Evolutionary conservation across 345 rosid species (phyloP), one percentile per base, ranked within the genome.

Genomic region (Citrus reticulata): DNA sequence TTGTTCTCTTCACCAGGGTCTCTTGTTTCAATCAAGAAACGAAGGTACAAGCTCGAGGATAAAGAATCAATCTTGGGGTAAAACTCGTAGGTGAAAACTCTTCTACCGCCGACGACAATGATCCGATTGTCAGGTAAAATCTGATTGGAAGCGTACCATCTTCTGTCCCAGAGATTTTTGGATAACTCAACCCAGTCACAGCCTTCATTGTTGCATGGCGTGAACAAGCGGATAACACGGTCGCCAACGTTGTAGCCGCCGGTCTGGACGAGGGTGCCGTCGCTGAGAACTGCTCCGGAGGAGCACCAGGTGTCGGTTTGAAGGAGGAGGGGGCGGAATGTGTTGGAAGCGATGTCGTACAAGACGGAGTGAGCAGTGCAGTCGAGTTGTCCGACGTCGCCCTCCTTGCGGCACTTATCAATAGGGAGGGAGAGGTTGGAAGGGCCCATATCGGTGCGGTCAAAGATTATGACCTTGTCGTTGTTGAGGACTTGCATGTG

Each of bases 111-210:
- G 77, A 93, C 80, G 60, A 95, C 76, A 25, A 91, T 87, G 46
- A 93, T 79, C 64, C 97, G 78, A 17, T 96, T 96, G 73, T 95
- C 97, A 9, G 97, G 97, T 3, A 95, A 83, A 46, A 90, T 83
- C 82, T 93, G 95, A 60, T 95, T 95, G 10, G 94, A 80, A 22
- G 97, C 85, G 65, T 95, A 95, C 98, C 98, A 93, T 58, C 98
- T 85, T 17, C 97, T 83, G 63, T 84, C 85, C 77, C 60, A 39
- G 55, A 75, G 92, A 62, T 7, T 72, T 70, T 83, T 67, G 29
- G 55, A 6, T 66, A 88, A 82, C 85, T 94, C 97, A 11, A 76
- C 78, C 98, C 97, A 94, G 67, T 92, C 94, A 57, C 95, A 91
- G 1, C 79, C 74, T n/a, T 59, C 24, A 46, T 63, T 78, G 11